phyloP scores from a whole-genome alignment of 306 rosid species.

The Vachellia pachyceras region DNA sequence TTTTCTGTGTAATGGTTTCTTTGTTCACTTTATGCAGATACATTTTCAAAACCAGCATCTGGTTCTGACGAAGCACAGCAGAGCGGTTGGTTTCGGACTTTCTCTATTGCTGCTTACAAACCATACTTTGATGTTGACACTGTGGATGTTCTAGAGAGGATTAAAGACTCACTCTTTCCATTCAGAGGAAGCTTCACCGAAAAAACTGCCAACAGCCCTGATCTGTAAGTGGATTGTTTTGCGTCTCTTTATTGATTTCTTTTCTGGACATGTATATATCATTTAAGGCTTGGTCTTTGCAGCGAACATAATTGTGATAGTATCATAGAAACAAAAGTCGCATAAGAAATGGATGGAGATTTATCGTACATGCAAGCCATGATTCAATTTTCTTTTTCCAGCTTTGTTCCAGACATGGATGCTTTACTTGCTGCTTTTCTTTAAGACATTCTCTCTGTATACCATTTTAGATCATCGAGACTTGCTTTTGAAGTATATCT shows the following conservation, averaged over 20 bases:
- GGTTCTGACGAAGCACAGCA: constrained; percentile 73
- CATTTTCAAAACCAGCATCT: constrained; percentile 69
- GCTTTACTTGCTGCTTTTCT: background rate
- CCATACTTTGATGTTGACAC: constrained; percentile 81
- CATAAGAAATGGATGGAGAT: constrained; percentile 24
- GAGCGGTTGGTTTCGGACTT: constrained; percentile 65
- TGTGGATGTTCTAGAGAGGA: constrained; percentile 67
- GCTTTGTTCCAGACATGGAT: background rate
- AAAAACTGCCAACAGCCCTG: constrained; percentile 70
- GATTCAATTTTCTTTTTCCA: background rate
- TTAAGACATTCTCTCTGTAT: background rate
- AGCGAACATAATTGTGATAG: constrained; percentile 10
- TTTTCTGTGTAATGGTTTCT: constrained; percentile 22
- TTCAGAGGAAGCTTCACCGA: constrained; percentile 78
- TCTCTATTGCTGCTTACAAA: constrained; percentile 63
- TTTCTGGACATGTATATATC: constrained; percentile 19
- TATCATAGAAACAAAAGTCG: constrained; percentile 13
- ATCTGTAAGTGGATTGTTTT: constrained; percentile 60
- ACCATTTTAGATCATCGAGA: background rate
- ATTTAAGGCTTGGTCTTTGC: background rate
- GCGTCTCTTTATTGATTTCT: background rate
- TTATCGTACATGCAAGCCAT: background rate
- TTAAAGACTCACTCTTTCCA: constrained; percentile 76
- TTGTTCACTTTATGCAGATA: constrained; percentile 48
- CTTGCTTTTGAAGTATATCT: constrained; percentile 13